Evolutionary conservation across 371 early-diverging fungal species (phyloP).

Genomic region (Mortierella sp.): DNA sequence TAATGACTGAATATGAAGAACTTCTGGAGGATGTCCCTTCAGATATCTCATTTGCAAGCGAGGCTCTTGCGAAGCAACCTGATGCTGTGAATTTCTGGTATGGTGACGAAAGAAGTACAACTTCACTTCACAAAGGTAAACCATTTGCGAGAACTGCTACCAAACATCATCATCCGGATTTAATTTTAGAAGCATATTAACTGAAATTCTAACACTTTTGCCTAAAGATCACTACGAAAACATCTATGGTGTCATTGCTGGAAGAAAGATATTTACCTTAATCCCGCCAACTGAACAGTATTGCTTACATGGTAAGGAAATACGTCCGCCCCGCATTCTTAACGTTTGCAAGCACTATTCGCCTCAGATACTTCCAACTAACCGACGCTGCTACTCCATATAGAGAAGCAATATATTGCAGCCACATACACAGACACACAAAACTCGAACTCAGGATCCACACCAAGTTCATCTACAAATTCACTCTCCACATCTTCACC

Average conservation of each 20-base stretch:
- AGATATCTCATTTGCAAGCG: conserved; percentile 72
- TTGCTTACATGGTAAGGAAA: conserved; percentile 69
- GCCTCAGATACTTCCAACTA: neutral
- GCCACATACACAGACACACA: conserved; percentile 64
- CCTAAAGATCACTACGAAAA: conserved; percentile 81
- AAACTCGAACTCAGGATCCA: conserved; percentile 1
- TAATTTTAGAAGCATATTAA: neutral
- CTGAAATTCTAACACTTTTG: neutral
- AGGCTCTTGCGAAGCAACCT: conserved; percentile 70
- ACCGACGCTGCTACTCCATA: neutral
- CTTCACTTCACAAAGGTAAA: conserved; percentile 77
- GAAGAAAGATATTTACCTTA: conserved; percentile 78
- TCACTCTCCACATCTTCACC: neutral
- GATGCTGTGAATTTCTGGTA: conserved; percentile 90
- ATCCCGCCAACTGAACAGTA: conserved; percentile 79
- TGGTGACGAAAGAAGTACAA: conserved; percentile 71
- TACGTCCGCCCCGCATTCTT: neutral
- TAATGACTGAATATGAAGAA: conserved; percentile 65
- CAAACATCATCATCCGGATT: too few relatives aligned
- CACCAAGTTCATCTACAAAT: conserved; percentile 11
- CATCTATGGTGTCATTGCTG: conserved; percentile 79
- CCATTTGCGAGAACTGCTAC: neutral
- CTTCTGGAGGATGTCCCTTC: conserved; percentile 71
- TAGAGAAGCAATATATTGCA: conserved; percentile 69
- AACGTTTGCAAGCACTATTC: neutral